These are phyloP conservation scores for Ogataea chonburiensis DNA, from an alignment of 805 yeast genomes.

Conservation along the genomic window DNA sequence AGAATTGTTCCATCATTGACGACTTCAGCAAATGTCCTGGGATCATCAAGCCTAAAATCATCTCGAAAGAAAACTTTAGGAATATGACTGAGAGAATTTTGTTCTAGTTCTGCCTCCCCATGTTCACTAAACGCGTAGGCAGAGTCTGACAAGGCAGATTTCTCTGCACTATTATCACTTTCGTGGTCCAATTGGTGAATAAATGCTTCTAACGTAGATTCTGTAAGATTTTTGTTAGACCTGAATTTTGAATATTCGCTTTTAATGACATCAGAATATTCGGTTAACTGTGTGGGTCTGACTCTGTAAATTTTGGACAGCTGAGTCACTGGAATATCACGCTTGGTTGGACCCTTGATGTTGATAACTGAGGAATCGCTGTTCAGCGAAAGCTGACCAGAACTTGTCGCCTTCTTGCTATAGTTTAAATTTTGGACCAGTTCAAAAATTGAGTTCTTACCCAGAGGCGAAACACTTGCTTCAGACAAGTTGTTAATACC, in stretches of 20 bases:
- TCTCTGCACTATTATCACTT: constrained; percentile 17
- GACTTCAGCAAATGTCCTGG: constrained; percentile 75
- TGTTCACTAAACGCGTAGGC: constrained; percentile 19
- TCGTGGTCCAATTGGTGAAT: constrained; percentile 26
- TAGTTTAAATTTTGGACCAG: constrained; percentile 63
- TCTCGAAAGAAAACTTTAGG: constrained; percentile 69
- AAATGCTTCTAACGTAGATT: constrained; percentile 40
- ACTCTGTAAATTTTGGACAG: constrained; percentile 53
- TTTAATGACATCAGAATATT: constrained; percentile 44
- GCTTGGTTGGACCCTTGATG: constrained; percentile 65
- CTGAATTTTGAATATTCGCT: constrained; percentile 46
- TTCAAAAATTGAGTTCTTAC: constrained; percentile 76
- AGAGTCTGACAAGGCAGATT: constrained; percentile 8
- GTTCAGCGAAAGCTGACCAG: constrained; percentile 29
- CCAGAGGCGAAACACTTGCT: constrained; percentile 51
- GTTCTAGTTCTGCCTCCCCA: constrained; percentile 25
- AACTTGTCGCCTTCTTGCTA: constrained; percentile 28
- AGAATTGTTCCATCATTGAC: constrained; percentile 52
- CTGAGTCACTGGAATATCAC: constrained; percentile 82
- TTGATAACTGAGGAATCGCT: constrained; percentile 44
- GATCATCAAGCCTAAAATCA: constrained; percentile 82
- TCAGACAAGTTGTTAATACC: constrained; percentile 42
- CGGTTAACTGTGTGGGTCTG: constrained; percentile 41
- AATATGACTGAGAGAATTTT: constrained; percentile 42
- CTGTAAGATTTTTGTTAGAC: constrained; percentile 42